Percentiles rank a stretch among this genome's conserved stretches.
Conservation (phyloP, 345 rosid genomes). For the Eucalyptus cloeziana region DNA sequence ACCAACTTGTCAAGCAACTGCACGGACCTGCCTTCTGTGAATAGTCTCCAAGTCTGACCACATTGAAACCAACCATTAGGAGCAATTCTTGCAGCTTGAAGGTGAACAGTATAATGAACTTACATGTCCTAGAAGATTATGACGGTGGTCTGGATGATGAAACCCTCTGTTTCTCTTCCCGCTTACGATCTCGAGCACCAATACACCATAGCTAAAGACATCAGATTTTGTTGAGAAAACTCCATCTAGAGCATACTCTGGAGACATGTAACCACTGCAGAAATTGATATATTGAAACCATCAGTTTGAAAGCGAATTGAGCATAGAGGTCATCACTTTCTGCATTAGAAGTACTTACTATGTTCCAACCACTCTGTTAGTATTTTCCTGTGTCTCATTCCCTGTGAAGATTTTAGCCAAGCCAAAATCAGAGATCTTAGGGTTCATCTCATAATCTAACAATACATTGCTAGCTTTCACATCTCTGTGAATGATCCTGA, state of each 20-base stretch:
- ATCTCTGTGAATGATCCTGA: constrained; percentile 12
- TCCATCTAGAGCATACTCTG: constrained; percentile 28
- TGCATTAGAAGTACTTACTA: not conserved
- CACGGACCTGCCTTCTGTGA: constrained; percentile 14
- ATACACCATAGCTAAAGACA: constrained; percentile 27
- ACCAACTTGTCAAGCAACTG: constrained; percentile 12
- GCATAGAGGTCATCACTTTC: not conserved
- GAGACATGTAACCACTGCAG: constrained; percentile 32
- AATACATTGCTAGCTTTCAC: constrained; percentile 10
- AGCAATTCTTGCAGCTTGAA: not conserved
- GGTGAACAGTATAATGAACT: not conserved
- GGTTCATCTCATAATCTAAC: constrained; percentile 8
- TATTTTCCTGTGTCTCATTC: constrained; percentile 1
- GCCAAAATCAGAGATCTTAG: constrained; percentile 15
- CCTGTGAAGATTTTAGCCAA: constrained; percentile 4
- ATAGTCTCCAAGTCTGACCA: constrained; percentile 30
- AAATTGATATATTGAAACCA: too few species aligned
- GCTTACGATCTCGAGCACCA: constrained; percentile 13
- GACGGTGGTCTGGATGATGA: constrained; percentile 8
- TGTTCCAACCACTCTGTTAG: constrained; percentile 5
- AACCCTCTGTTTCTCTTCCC: constrained; percentile 13
- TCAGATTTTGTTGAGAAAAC: constrained; percentile 21
- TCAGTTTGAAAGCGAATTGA: too few species aligned
- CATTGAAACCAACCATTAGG: not conserved
- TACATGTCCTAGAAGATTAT: constrained; percentile 6